A percentile compares a stretch with the other conserved stretches of the same genome.
Evolutionary conservation across 202 grass and related monocot genomes (phyloP).

Genomic region (Setaria viridis): DNA sequence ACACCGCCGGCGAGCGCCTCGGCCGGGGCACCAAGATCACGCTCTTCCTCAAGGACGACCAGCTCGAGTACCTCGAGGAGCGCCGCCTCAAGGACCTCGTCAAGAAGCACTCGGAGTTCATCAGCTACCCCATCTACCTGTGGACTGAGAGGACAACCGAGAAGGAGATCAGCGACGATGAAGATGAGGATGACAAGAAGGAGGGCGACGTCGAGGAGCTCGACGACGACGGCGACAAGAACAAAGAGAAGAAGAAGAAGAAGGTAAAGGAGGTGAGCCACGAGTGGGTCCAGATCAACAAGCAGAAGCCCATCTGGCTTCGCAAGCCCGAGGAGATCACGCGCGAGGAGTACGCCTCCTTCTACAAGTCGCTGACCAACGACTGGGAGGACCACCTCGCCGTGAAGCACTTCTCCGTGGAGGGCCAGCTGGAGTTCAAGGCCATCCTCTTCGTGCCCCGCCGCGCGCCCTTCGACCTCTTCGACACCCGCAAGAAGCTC

Average conservation of each 20-base stretch:
- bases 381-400: constrained; percentile 77
- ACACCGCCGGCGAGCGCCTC: constrained; percentile 60
- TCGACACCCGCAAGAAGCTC: constrained; percentile 63
- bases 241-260: constrained; percentile 52
- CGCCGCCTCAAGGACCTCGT: constrained; percentile 75
- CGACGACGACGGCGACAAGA: constrained; percentile 38
- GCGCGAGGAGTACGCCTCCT: constrained; percentile 64
- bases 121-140: constrained; percentile 85
- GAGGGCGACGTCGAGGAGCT: constrained; percentile 65
- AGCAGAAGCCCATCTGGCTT: constrained; percentile 87
- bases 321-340: constrained; percentile 59
- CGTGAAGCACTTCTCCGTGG: constrained; percentile 67
- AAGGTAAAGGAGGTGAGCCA: constrained; percentile 69
- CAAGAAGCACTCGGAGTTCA: constrained; percentile 89
- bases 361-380: constrained; percentile 82
- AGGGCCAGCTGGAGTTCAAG: constrained; percentile 68
- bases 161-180: constrained; percentile 86
- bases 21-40: constrained; percentile 85
- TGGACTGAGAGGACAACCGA: constrained; percentile 90
- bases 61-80: constrained; percentile 86
- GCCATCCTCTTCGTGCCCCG: constrained; percentile 57
- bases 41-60: constrained; percentile 80
- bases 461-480: constrained; percentile 63
- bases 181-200: constrained; percentile 41
- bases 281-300: constrained; percentile 80